Conservation (phyloP, 345 rosid genomes). For the Hirschfeldia incana region DNA sequence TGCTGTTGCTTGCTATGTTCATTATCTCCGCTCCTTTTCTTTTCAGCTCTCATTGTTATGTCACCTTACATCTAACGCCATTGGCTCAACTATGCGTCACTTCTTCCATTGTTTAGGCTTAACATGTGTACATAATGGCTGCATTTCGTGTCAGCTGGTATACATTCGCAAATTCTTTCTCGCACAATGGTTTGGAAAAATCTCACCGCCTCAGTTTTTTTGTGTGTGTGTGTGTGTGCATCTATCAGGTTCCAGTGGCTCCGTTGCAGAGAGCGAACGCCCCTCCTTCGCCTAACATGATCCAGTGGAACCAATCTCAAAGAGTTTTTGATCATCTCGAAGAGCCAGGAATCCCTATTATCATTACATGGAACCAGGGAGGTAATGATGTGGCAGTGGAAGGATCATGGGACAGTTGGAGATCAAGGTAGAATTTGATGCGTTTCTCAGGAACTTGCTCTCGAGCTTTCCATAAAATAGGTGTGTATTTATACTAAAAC, state of each 20-base stretch:
- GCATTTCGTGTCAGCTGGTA: constrained; percentile 37
- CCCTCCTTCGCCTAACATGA: constrained; percentile 45
- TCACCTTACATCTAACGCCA: constrained; percentile 29
- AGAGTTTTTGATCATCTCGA: constrained; percentile 43
- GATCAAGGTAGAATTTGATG: constrained; percentile 52
- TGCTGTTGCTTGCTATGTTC: constrained; percentile 13
- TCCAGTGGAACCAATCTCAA: constrained; percentile 54
- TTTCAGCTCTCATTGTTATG: constrained; percentile 35
- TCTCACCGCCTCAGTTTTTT: constrained; percentile 14
- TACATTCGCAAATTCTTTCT: constrained; percentile 8
- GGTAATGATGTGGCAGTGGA: constrained; percentile 83
- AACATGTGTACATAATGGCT: constrained; percentile 33
- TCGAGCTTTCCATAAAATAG: background rate
- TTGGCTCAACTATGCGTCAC: constrained; percentile 31
- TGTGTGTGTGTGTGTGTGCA: background rate
- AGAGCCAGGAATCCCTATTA: constrained; percentile 70
- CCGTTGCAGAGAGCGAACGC: constrained; percentile 60
- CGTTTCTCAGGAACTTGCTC: background rate
- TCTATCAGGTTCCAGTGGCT: constrained; percentile 63
- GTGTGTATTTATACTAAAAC: background rate
- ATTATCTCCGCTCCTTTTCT: constrained; percentile 20
- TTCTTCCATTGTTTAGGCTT: constrained; percentile 39
- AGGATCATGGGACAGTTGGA: constrained; percentile 97
- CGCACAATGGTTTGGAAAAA: constrained; percentile 4
- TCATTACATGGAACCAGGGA: constrained; percentile 86